Conservation (phyloP, 495 filamentous ascomycete genomes). For the Neurospora sp. region DNA sequence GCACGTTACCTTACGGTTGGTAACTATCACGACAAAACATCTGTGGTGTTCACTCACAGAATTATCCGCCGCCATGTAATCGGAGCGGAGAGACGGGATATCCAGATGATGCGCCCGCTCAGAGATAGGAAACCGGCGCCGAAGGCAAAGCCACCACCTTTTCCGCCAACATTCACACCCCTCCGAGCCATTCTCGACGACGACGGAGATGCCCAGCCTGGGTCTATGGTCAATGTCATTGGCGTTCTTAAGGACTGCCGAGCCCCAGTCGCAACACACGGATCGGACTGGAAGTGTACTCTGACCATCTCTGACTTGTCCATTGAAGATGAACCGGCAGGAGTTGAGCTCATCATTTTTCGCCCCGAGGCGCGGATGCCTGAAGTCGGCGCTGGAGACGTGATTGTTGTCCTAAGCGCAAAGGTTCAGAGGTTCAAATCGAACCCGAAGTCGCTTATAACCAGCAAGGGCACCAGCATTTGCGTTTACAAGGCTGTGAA, state of each 20-base stretch:
- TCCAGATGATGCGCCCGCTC: not conserved
- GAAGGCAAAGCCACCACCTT: not conserved
- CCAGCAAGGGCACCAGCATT: conserved; percentile 25
- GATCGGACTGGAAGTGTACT: conserved; percentile 32
- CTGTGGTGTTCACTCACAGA: not conserved
- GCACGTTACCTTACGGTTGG: not conserved
- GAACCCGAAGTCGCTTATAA: conserved; percentile 25
- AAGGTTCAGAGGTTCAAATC: conserved; percentile 22
- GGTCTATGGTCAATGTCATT: conserved; percentile 34
- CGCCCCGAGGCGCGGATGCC: conserved; percentile 30
- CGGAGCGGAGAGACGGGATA: not conserved
- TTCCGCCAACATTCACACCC: conserved; percentile 21
- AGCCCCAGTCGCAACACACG: conserved; percentile 28
- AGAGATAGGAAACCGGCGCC: not conserved
- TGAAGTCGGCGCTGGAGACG: conserved; percentile 25
- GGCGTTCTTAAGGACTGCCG: conserved; percentile 41
- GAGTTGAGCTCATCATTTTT: conserved; percentile 34
- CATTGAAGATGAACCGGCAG: conserved; percentile 14
- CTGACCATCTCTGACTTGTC: conserved; percentile 34
- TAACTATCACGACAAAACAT: not conserved
- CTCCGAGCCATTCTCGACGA: conserved; percentile 25
- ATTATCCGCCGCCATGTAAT: not conserved
- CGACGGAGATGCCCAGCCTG: conserved; percentile 8
- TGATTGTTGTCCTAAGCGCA: conserved; percentile 28
- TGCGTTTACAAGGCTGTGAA: conserved; percentile 26